Evolutionary conservation across 106 monocot genomes (phyloP), one percentile per base, ranked within the genome.

Genomic region (Dioscorea alata): DNA sequence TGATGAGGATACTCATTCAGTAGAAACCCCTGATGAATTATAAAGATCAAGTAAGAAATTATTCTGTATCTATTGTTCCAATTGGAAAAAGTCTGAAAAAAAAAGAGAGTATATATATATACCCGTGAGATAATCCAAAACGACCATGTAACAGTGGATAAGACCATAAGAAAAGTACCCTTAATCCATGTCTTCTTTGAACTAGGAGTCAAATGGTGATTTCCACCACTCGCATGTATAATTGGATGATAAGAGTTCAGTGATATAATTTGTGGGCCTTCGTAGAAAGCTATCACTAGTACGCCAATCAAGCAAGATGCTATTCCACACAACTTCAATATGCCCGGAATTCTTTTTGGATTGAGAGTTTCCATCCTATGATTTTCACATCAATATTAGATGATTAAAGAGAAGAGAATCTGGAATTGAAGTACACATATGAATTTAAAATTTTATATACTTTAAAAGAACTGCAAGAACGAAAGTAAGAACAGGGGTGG

Each of bases 1-100:
- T 84, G 84, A 2, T 77, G 68, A 54, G 83, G 71, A 57, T 66
- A 88, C 67, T 84, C 84, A 8, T 66, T 78, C 28, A 88, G 23
- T 25, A 88, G 9, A 13, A 71, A 13, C 1, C 84, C 84, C 87
- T 88, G 71, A 20, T 10, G 4, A 69, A 57, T 34, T 20, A 21
- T 21, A 1, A 2, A 57, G 5, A 69, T 56, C 18, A 25, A 15
- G 16, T 14, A 69, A 33, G 33, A 1, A 58, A n/a, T n/a, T 8
- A 32, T 8, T n/a, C 16, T 32, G 12, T 25, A 31, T 22, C 16
- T 57, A 16, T 31, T 17, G 16, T 57, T n/a, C 1, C 23, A 18
- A 32, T 10, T n/a, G n/a, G n/a, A n/a, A n/a, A n/a, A n/a, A n/a
- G n/a, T n/a, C n/a, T n/a, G n/a, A 6, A 28, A 23, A 61, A 61